A percentile compares a stretch with the other conserved stretches of the same genome.
Evolutionary conservation across 2,329 filamentous ascomycete genomes (phyloP).

Genomic region (Xylariaceae sp.): DNA sequence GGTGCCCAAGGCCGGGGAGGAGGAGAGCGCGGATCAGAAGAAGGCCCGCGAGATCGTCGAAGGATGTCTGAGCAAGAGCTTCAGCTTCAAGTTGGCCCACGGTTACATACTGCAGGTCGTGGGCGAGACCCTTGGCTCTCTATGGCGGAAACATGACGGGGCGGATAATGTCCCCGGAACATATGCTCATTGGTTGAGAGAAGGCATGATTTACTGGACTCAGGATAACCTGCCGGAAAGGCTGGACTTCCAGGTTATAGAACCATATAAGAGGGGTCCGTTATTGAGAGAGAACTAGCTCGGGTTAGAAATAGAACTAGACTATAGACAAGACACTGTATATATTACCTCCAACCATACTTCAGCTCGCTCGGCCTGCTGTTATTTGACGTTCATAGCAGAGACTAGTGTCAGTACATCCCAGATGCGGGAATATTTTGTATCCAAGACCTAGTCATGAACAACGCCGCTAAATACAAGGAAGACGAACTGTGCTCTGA

Average conservation of each 20-base stretch:
- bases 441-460: too few species aligned
- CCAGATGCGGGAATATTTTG: too few species aligned
- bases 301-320: constrained; percentile 6
- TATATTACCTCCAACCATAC: too few species aligned
- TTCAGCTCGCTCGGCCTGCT: too few species aligned
- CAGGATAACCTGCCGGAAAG: constrained; percentile 49
- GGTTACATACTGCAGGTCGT: constrained; percentile 58
- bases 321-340: constrained; percentile 10
- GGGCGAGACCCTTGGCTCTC: constrained; percentile 57
- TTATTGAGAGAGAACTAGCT: constrained; percentile 38
- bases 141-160: constrained; percentile 59
- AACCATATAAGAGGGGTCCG: constrained; percentile 50
- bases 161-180: constrained; percentile 57
- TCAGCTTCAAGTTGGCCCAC: constrained; percentile 63
- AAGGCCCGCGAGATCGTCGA: constrained; percentile 59
- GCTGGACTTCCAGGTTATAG: constrained; percentile 43
- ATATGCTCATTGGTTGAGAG: constrained; percentile 61
- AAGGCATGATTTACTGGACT: constrained; percentile 56
- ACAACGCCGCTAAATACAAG: too few species aligned
- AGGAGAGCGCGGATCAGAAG: constrained; percentile 53
- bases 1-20: constrained; percentile 47
- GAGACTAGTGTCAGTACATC: too few species aligned
- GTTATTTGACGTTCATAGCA: too few species aligned
- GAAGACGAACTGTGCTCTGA: too few species aligned
- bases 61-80: constrained; percentile 55